These are phyloP conservation scores for Fraxinus sp. DNA, from an alignment of 305 asterid genomes.

Conservation along the genomic window DNA sequence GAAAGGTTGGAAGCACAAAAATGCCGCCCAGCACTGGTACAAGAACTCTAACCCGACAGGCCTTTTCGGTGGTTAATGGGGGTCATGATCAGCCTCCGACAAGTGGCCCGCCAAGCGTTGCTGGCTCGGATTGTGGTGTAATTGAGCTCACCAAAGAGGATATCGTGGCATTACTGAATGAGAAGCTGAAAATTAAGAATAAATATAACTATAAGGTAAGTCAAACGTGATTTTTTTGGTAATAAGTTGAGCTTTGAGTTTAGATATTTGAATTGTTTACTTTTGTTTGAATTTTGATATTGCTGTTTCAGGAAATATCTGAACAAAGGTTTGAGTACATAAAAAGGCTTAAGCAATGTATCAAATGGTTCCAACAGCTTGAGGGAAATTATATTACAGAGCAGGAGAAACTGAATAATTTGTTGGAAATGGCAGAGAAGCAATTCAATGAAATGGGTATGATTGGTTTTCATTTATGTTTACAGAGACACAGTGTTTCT, in stretches of 20 bases:
- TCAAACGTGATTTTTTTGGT: slow-evolving; percentile 5
- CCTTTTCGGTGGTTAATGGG: slow-evolving; percentile 74
- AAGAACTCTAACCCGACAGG: slow-evolving; percentile 56
- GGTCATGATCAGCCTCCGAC: slow-evolving; percentile 65
- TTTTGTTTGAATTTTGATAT: slow-evolving; percentile 19
- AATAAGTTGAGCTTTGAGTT: background rate
- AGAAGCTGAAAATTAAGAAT: slow-evolving; percentile 66
- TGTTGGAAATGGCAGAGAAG: slow-evolving; percentile 71
- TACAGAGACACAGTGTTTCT: slow-evolving; percentile 4
- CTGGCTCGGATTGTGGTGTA: slow-evolving; percentile 59
- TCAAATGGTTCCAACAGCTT: slow-evolving; percentile 81
- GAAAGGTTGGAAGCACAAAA: slow-evolving; percentile 56
- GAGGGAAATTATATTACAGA: slow-evolving; percentile 59
- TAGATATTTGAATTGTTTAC: slow-evolving; percentile 4
- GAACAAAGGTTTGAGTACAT: slow-evolving; percentile 64
- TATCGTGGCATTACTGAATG: slow-evolving; percentile 65
- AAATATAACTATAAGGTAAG: slow-evolving; percentile 69
- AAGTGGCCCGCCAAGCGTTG: slow-evolving; percentile 66
- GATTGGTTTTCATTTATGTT: slow-evolving; percentile 13
- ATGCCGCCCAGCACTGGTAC: slow-evolving; percentile 55
- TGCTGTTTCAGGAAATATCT: slow-evolving; percentile 62
- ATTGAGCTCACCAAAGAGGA: slow-evolving; percentile 74
- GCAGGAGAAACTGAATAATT: slow-evolving; percentile 46
- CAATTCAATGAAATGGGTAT: slow-evolving; percentile 71
- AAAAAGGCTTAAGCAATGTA: slow-evolving; percentile 73